These are phyloP conservation scores for Glycine tomentella DNA, from an alignment of 306 rosid genomes.

Conservation along the genomic window DNA sequence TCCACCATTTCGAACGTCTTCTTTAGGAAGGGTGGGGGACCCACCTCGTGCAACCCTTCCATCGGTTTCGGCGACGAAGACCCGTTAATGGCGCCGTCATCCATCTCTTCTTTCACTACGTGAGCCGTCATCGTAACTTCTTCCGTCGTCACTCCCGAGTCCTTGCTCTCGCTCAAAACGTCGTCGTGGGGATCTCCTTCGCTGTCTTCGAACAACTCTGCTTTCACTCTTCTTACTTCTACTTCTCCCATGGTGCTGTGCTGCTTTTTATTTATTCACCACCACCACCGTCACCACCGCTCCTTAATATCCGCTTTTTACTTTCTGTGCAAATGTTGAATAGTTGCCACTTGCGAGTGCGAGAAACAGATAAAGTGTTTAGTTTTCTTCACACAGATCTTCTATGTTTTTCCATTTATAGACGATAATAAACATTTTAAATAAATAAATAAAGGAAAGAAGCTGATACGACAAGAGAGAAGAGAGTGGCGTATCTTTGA, in stretches of 20 bases:
- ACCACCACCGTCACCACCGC: too few species aligned
- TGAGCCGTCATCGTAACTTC: background rate
- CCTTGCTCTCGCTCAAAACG: slow-evolving; percentile 19
- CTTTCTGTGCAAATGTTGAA: background rate
- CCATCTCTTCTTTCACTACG: slow-evolving; percentile 57
- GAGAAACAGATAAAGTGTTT: background rate
- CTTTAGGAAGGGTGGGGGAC: slow-evolving; percentile 89
- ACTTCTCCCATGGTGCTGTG: slow-evolving; percentile 21
- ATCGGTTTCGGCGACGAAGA: slow-evolving; percentile 67
- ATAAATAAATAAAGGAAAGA: background rate
- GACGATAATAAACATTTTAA: background rate
- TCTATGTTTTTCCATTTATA: slow-evolving; percentile 39
- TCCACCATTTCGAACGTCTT: slow-evolving; percentile 92
- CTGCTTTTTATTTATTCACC: background rate
- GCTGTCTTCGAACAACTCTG: background rate
- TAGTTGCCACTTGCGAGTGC: background rate
- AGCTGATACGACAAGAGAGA: background rate
- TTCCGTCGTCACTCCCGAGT: slow-evolving; percentile 25
- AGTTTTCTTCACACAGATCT: background rate
- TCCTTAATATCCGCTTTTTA: background rate
- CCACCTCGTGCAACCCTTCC: slow-evolving; percentile 72
- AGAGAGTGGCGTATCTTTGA: background rate
- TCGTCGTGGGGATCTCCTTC: background rate
- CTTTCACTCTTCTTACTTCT: slow-evolving; percentile 21
- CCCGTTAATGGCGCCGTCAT: slow-evolving; percentile 42